phyloP scores from a whole-genome alignment of 495 filamentous ascomycete genomes.

The Aspergillus mulundensis region DNA sequence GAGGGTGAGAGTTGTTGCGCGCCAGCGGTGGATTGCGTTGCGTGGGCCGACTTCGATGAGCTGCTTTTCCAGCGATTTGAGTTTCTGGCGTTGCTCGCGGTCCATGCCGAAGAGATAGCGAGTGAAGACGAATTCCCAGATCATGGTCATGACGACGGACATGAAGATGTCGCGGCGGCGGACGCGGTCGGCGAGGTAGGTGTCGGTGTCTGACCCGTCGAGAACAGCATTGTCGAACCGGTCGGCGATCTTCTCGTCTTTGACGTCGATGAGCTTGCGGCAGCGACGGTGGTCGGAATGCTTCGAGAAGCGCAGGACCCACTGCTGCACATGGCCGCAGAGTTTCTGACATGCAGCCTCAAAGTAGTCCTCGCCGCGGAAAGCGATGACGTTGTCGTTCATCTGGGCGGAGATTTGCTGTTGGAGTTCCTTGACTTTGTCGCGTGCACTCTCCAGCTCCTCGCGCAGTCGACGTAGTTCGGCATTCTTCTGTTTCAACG shows the following conservation, averaged over 20 bases:
- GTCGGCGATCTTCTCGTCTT: slow-evolving; percentile 84
- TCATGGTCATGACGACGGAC: slow-evolving; percentile 95
- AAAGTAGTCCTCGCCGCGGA: slow-evolving; percentile 91
- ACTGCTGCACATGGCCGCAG: slow-evolving; percentile 90
- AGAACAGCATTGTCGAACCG: slow-evolving; percentile 89
- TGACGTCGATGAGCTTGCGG: slow-evolving; percentile 71
- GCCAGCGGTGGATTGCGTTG: slow-evolving; percentile 88
- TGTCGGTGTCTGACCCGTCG: slow-evolving; percentile 86
- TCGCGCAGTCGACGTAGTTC: slow-evolving; percentile 72
- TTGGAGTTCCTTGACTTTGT: slow-evolving; percentile 77
- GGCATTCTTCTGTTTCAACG: slow-evolving; percentile 66
- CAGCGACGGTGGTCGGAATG: slow-evolving; percentile 87
- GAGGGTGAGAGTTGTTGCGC: slow-evolving; percentile 86
- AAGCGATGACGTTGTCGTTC: slow-evolving; percentile 68
- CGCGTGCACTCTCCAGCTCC: slow-evolving; percentile 72
- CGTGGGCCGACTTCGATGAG: slow-evolving; percentile 80
- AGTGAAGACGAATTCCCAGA: slow-evolving; percentile 97
- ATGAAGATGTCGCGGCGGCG: slow-evolving; percentile 89
- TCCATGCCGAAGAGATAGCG: slow-evolving; percentile 98
- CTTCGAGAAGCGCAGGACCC: slow-evolving; percentile 94
- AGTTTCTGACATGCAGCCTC: slow-evolving; percentile 89
- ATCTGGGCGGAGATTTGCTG: slow-evolving; percentile 71
- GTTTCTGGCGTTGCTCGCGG: slow-evolving; percentile 91
- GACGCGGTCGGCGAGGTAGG: slow-evolving; percentile 79
- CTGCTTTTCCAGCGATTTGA: slow-evolving; percentile 88